phyloP scores from a whole-genome alignment of 257 asterid genomes.

The Solanum chaucha region DNA sequence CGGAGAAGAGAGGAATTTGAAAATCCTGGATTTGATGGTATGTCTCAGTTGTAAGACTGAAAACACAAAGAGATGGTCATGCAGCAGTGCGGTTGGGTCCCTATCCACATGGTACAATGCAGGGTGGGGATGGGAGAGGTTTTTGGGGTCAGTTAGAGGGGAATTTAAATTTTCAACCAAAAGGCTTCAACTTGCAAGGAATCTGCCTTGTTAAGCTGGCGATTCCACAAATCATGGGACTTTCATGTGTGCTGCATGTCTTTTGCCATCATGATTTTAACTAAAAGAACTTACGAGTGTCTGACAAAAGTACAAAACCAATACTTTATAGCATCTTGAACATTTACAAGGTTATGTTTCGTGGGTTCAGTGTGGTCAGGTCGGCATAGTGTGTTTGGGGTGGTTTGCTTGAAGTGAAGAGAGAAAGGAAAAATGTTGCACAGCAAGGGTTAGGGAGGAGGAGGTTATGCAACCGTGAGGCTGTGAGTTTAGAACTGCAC shows the following conservation, averaged over 20 bases:
- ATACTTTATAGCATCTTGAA: not conserved
- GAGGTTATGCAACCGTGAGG: not conserved
- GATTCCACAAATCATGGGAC: not conserved
- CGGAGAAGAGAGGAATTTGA: not conserved
- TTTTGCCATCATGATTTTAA: not conserved
- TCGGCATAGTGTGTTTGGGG: not conserved
- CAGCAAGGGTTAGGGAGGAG: not conserved
- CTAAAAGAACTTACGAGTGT: not conserved
- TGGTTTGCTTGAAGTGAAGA: not conserved
- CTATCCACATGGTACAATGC: not conserved
- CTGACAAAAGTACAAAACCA: not conserved
- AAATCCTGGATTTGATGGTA: not conserved
- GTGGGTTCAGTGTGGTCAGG: not conserved
- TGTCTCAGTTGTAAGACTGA: not conserved
- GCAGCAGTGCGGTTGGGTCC: not conserved
- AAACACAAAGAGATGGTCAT: not conserved
- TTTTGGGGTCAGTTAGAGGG: not conserved
- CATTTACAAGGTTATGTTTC: not conserved
- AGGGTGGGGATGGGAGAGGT: not conserved
- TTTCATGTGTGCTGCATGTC: not conserved
- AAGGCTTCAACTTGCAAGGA: not conserved
- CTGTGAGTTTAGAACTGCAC: not conserved
- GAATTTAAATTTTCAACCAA: not conserved
- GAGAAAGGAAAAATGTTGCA: not conserved
- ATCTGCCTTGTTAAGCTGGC: not conserved